Conservation (phyloP, 768 basidiomycete genomes). For the Kwoniella bestiolae region DNA sequence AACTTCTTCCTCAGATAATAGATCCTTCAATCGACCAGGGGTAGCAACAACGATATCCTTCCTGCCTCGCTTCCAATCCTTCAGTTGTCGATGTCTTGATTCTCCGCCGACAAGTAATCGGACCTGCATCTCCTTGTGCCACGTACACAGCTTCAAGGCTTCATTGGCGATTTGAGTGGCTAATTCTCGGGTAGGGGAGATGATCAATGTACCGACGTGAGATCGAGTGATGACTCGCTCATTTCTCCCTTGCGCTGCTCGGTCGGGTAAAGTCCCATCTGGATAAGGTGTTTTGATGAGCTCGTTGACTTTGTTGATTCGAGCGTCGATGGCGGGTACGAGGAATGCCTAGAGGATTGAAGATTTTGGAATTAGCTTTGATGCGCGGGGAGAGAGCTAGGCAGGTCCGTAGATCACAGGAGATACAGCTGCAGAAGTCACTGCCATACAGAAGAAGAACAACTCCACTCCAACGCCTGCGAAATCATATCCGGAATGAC, state of each 20-base stretch:
- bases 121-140: constrained; percentile 70
- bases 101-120: constrained; percentile 78
- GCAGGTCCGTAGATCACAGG: no score
- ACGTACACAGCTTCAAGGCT: constrained; percentile 68
- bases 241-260: constrained; percentile 28
- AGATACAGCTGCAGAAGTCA: no score
- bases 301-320: constrained; percentile 66
- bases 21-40: constrained; percentile 81
- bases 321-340: constrained; percentile 79
- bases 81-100: constrained; percentile 69
- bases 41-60: constrained; percentile 87
- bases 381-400: constrained; percentile 1
- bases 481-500: not conserved
- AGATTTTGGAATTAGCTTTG: not conserved
- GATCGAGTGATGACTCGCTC: constrained; percentile 55
- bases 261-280: constrained; percentile 57
- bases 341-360: constrained; percentile 66
- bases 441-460: no score
- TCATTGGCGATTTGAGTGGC: constrained; percentile 89
- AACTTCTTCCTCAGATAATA: constrained; percentile 68
- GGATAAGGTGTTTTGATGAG: constrained; percentile 61
- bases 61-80: constrained; percentile 67
- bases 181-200: constrained; percentile 87
- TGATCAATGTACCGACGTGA: constrained; percentile 73
- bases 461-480: no score